Evolutionary conservation across 129 eudicot species (phyloP), one percentile per base, ranked within the genome.

Genomic region (Smallanthus sonchifolius): DNA sequence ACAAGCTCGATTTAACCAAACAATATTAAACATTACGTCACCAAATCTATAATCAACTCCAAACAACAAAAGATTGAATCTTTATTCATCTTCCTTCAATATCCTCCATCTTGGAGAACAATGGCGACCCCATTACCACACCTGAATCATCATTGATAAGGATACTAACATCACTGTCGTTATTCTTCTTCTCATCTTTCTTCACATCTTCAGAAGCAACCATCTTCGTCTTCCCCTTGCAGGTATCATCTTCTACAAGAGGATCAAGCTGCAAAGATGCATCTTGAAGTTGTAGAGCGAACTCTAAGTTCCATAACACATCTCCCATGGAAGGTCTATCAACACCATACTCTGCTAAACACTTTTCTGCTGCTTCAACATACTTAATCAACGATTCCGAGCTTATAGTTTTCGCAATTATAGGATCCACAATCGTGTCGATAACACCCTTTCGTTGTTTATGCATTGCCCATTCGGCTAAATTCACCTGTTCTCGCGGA

Each of bases 401-500:
- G 59, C 79, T 51, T n/a, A 91, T 83, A 0, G 71, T 77, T 45
- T 84, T 88, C 11, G 17, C 78, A 2, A 91, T 84, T 2, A 70
- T 59, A 10, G 90, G 90, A 77, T 91, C 97, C 5, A 86, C 79
- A 24, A 95, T 88, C 75, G 81, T 84, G 34, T 78, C 85, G 0
- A 91, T 78, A 7, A 28, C 5, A 4, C 97, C 99, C 70, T 86
- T 95, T 37, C 79, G 66, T 54, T 95, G 83, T 57, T 84, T 80
- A 3, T 75, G 76, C 97, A 85, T 86, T 1, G 94, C 99, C 99
- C 99, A 95, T 74, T 91, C 99, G 2, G 99, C 99, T 54, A 95
- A 77, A 57, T 91, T 95, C 51, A 95, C 96, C 51, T 91, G 96
- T 32, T 95, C 97, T 40, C 99, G 76, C 0, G 97, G 96, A 84